Percentiles rank a stretch among this genome's conserved stretches.
Conservation (phyloP, 179 eudicot genomes). For the Corrigiola litoralis region DNA sequence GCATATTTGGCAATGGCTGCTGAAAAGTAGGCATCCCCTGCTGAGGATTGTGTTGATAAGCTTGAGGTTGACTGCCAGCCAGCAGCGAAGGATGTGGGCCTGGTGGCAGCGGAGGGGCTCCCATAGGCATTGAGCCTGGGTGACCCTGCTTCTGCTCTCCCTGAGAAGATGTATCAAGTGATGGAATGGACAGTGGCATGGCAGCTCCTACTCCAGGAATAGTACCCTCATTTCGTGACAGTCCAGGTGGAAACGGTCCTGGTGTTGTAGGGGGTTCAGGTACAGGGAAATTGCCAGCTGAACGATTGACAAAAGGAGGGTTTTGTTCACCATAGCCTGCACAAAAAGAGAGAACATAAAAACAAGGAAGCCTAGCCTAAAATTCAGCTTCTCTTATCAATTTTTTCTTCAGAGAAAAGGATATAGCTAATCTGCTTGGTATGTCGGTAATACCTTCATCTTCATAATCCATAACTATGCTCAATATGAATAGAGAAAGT, state of each 20-base stretch:
- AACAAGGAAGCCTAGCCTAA: neutral
- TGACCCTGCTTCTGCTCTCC: constrained; percentile 64
- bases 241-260: constrained; percentile 78
- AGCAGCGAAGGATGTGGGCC: constrained; percentile 95
- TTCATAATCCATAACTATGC: neutral
- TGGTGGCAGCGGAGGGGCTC: constrained; percentile 95
- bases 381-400: neutral
- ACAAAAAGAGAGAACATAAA: neutral
- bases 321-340: constrained; percentile 87
- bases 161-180: constrained; percentile 63
- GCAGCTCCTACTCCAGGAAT: constrained; percentile 97
- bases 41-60: constrained; percentile 78
- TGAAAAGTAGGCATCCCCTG: constrained; percentile 62
- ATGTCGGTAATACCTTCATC: neutral
- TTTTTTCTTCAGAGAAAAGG: neutral
- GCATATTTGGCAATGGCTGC: constrained; percentile 66
- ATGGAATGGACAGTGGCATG: constrained; percentile 69
- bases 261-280: constrained; percentile 70
- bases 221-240: constrained; percentile 85
- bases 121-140: constrained; percentile 48
- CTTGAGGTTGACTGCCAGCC: constrained; percentile 54
- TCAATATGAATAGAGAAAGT: neutral
- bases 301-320: constrained; percentile 50
- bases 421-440: neutral
- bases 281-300: constrained; percentile 52